Evolutionary conservation across 2,329 filamentous ascomycete species (phyloP).

Genomic region (Cladosporium halotolerans): DNA sequence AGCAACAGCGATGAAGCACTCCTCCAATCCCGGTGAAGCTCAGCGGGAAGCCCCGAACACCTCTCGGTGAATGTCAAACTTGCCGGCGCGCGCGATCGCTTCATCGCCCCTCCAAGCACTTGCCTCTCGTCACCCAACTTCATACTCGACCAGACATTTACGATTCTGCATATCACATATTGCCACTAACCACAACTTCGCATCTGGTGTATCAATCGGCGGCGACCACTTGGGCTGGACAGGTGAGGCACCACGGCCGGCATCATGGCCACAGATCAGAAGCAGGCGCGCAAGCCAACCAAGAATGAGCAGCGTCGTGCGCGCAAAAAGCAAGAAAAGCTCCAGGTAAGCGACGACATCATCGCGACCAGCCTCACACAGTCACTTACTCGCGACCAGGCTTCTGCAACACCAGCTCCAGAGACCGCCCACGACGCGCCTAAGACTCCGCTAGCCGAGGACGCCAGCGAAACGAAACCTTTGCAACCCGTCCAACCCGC

Average conservation of each 20-base stretch:
- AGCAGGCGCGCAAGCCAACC: slow-evolving; percentile 59
- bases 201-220: background rate
- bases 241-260: slow-evolving; percentile 28
- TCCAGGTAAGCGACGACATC: slow-evolving; percentile 37
- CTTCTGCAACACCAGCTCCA: slow-evolving; percentile 26
- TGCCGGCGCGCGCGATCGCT: background rate
- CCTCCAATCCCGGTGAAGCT: background rate
- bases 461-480: slow-evolving; percentile 18
- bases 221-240: background rate
- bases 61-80: background rate
- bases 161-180: background rate
- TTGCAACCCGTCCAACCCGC: slow-evolving; percentile 22
- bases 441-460: slow-evolving; percentile 14
- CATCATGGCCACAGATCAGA: slow-evolving; percentile 21
- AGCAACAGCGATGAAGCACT: too few relatives aligned
- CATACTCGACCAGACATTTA: background rate
- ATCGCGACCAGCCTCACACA: background rate
- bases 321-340: slow-evolving; percentile 90
- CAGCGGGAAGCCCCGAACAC: background rate
- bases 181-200: background rate
- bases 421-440: slow-evolving; percentile 21
- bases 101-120: background rate
- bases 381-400: slow-evolving; percentile 6
- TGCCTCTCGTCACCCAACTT: background rate
- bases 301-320: slow-evolving; percentile 92